phyloP scores from a whole-genome alignment of 805 yeast species.

The Metschnikowia noctiluminum region DNA sequence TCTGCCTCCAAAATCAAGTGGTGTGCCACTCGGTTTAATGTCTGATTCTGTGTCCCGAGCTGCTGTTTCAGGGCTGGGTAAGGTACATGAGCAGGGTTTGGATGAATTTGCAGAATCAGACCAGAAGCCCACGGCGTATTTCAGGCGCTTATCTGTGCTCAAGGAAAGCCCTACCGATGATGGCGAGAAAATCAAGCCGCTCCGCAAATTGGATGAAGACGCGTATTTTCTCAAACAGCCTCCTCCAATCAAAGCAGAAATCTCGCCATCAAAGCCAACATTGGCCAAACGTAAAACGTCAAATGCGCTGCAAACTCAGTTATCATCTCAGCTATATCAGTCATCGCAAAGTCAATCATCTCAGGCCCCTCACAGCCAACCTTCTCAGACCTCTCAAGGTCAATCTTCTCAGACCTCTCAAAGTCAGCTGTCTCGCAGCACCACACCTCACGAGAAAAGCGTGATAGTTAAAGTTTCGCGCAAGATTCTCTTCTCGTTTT shows the following conservation, averaged over 20 bases:
- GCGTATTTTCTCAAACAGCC: too few relatives aligned
- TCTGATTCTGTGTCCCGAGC: not conserved
- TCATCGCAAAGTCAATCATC: too few relatives aligned
- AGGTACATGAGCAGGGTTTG: not conserved
- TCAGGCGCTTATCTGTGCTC: constrained; percentile 60
- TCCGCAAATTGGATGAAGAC: too few relatives aligned
- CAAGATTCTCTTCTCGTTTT: constrained; percentile 58
- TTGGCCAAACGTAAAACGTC: too few relatives aligned
- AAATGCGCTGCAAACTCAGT: too few relatives aligned
- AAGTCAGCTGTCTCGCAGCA: not conserved
- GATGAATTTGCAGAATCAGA: constrained; percentile 31
- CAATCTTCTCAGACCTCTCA: not conserved
- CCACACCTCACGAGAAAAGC: constrained; percentile 1
- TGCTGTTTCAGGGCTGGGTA: not conserved
- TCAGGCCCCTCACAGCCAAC: too few relatives aligned
- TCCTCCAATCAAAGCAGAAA: too few relatives aligned
- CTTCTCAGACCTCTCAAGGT: not conserved
- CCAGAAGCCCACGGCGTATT: constrained; percentile 58
- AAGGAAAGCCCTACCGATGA: constrained; percentile 48
- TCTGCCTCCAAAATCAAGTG: not conserved
- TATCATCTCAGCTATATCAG: too few relatives aligned
- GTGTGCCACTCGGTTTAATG: too few relatives aligned
- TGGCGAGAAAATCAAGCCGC: too few relatives aligned
- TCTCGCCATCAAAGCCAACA: too few relatives aligned
- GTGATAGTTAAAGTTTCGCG: constrained; percentile 47